These are phyloP conservation scores for Coemansia sp. DNA, from an alignment of 192 early-diverging fungal genomes.

Conservation along the genomic window DNA sequence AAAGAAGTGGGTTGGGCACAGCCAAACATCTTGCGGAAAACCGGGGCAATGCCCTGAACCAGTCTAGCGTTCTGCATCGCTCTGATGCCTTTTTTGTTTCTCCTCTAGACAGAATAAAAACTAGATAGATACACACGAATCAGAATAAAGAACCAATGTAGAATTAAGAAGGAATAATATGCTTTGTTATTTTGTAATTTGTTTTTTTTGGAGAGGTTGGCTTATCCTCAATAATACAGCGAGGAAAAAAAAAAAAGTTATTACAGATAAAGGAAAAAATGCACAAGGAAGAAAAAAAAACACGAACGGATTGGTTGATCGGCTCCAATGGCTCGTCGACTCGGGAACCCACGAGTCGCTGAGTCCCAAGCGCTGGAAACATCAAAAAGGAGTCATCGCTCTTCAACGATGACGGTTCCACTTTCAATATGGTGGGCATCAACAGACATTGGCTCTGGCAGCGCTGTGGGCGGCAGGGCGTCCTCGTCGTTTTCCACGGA, in stretches of 20 bases:
- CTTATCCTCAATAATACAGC: too few species aligned
- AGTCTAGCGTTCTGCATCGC: slow-evolving; percentile 14
- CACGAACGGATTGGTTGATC: not conserved
- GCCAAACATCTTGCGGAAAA: slow-evolving; percentile 8
- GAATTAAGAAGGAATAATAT: too few species aligned
- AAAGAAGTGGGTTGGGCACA: not conserved
- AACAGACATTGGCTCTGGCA: not conserved
- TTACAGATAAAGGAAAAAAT: not conserved
- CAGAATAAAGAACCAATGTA: too few species aligned
- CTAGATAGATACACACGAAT: too few species aligned
- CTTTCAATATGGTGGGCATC: not conserved
- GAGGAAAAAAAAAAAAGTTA: not conserved
- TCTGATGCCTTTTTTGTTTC: not conserved
- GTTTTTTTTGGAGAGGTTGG: too few species aligned
- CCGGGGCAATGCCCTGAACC: slow-evolving; percentile 8
- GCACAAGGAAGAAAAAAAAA: not conserved
- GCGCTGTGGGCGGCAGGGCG: not conserved
- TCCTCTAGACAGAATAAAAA: not conserved
- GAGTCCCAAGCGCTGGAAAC: not conserved
- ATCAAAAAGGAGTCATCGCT: slow-evolving; percentile 1
- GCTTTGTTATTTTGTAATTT: too few species aligned
- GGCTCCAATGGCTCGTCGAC: not conserved
- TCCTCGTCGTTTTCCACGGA: not conserved
- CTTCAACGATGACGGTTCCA: slow-evolving; percentile 14
- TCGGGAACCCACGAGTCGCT: not conserved